phyloP scores from a whole-genome alignment of 495 filamentous ascomycete species.

The Penicillium mononematosum region DNA sequence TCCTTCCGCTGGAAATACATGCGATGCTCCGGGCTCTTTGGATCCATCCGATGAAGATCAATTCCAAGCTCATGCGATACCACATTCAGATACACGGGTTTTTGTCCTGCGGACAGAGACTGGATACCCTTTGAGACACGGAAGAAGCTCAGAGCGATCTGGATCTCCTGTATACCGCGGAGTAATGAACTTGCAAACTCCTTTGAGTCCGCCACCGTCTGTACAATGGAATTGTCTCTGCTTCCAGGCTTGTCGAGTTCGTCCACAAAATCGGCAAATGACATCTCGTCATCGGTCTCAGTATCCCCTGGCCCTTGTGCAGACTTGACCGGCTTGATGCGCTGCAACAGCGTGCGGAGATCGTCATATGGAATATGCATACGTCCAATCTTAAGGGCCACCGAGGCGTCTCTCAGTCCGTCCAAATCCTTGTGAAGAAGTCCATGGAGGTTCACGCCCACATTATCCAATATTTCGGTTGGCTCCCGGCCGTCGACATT shows the following conservation, averaged over 20 bases:
- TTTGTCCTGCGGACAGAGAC: constrained; percentile 60
- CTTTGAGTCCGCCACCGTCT: constrained; percentile 87
- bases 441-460: constrained; percentile 85
- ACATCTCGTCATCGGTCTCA: constrained; percentile 53
- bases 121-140: constrained; percentile 77
- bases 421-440: constrained; percentile 85
- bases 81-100: constrained; percentile 74
- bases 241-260: constrained; percentile 74
- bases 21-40: constrained; percentile 89
- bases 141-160: constrained; percentile 92
- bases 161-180: constrained; percentile 90
- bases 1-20: constrained; percentile 98
- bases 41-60: constrained; percentile 89
- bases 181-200: constrained; percentile 89
- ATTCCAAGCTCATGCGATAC: constrained; percentile 95
- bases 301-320: constrained; percentile 36
- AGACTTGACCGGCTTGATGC: constrained; percentile 40
- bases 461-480: constrained; percentile 85
- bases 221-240: constrained; percentile 70
- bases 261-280: constrained; percentile 73
- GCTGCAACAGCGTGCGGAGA: constrained; percentile 58
- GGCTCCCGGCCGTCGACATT: constrained; percentile 80
- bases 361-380: constrained; percentile 92
- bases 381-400: constrained; percentile 86
- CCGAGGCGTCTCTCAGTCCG: constrained; percentile 83